Base-by-base conservation (phyloP, 805 yeast genomes). In the Phaffomyces opuntiae region DNA sequence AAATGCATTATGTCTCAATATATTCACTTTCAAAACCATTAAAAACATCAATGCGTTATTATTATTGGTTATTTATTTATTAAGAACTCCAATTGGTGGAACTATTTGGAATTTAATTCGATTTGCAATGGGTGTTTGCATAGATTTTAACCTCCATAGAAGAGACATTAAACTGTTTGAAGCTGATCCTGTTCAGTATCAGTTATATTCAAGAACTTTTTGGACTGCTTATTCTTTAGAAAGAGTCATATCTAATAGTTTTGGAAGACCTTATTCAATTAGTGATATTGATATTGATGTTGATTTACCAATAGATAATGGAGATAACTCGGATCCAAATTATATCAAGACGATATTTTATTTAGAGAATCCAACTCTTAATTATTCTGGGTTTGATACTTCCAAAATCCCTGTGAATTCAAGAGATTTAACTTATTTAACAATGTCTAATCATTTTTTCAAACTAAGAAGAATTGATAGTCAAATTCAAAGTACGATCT, bases 241-340 rank as follows among this genome's bases (percentile, higher is more conserved):
- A 26, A 40, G 43, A 40, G 43, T 40, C 11, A 40, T 40, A 6
- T 40, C 43, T 1, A 40, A 40, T n/a, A 40, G 43, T 34, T 40
- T 40, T 25, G 43, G 43, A 5, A 34, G 38, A 34, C 43, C 43
- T 7, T 40, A 40, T 25, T 40, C 43, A 17, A 40, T 40, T 8
- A 40, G 38, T 34, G 43, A 40, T 16, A 33, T 40, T n/a, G 43
- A 40, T 34, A 40, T 40, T 17, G 43, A 40, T 25, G 43, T 40
- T 33, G 43, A 40, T 9, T 13, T 40, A 4, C 43, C 43, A n/a
- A 36, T 40, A 6, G 43, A 40, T 25, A 40, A 16, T 34, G 43
- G 38, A 7, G 37, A 34, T 40, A 26, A 25, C n/a, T 7, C 11
- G 1, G 37, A 40, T 40, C 42, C 42, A 32, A 24, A 39, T 19